Evolutionary conservation across 2,329 filamentous ascomycete species (phyloP), one percentile per base, ranked within the genome.

Genomic region (Colletotrichum limetticola): DNA sequence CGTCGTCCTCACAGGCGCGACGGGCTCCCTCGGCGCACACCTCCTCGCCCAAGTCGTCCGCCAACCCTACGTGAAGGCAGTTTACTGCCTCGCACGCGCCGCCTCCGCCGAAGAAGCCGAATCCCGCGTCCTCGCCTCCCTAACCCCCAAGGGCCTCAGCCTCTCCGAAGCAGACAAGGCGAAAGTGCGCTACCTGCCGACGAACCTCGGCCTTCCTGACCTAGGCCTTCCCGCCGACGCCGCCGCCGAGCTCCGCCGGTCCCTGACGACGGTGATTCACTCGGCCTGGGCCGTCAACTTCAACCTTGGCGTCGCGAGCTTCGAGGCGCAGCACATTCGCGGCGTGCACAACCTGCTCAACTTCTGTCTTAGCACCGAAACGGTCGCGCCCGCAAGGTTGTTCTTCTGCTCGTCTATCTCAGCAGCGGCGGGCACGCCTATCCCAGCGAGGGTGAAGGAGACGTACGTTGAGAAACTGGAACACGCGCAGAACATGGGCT

Each of bases 1-100:
- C 16, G 78, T 82, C 32, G 79, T 91, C 14, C 79, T 92, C 9
- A 92, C 91, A 1, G 91, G 91, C 9, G 86, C 86, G 0, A 92
- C 91, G 0, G 91, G 91, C 1, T 89, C 88, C 5, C 82, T 92
- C 0, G 91, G 91, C 4, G 86, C 89, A 0, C 89, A 91, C 64
- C 81, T 91, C 0, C 83, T 91, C 2, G 86, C 88, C 0, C 86
- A 91, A 16, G 83, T 93, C 1, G 88, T 90, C 4, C 85, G 88
- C 1, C 84, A 88, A 32, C 86, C 88, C 6, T 89, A 90, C 49
- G 85, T 93, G n/a, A 83, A 83, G 35, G 80, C 80, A 3, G 82
- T 90, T 0, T 89, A 85, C 82, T 84, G 83, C 64, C 81, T 89
- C 9, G 86, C 88, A 8, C 83, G 87, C 58, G 86, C 86, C 3